Evolutionary conservation across 2,329 filamentous ascomycete species (phyloP).

Genomic region (Penicillium aurantiogriseum): DNA sequence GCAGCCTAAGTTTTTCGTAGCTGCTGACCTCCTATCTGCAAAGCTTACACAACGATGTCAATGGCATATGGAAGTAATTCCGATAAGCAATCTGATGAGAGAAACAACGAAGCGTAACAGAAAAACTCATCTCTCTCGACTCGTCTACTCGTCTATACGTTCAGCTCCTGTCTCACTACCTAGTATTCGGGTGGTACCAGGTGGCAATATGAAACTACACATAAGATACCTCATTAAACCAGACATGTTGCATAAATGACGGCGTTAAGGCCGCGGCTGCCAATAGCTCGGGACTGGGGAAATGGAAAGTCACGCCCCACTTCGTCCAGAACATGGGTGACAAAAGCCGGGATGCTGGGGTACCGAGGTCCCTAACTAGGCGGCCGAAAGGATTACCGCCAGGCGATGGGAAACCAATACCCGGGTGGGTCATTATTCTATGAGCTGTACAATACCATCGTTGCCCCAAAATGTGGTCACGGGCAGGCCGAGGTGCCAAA

Average conservation of each 20-base stretch:
- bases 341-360: not conserved
- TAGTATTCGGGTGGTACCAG: constrained; percentile 22
- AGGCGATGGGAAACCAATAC: not conserved
- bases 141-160: constrained; percentile 5
- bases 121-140: not conserved
- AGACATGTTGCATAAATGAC: not conserved
- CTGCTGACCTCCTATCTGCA: constrained; percentile 11
- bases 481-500: constrained; percentile 3
- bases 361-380: constrained; percentile 3
- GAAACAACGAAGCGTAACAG: not conserved
- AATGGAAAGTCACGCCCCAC: not conserved
- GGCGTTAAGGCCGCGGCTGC: not conserved
- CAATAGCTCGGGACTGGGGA: constrained; percentile 3
- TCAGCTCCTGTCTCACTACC: constrained; percentile 9
- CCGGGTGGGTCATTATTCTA: not conserved
- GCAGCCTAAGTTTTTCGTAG: constrained; percentile 8
- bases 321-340: not conserved
- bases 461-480: constrained; percentile 2
- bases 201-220: constrained; percentile 12
- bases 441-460: not conserved
- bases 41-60: constrained; percentile 8
- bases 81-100: constrained; percentile 5
- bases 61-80: constrained; percentile 9
- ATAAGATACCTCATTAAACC: not conserved
- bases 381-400: not conserved